phyloP scores from a whole-genome alignment of 805 yeast species.

The Lipomyces chichibuensis region DNA sequence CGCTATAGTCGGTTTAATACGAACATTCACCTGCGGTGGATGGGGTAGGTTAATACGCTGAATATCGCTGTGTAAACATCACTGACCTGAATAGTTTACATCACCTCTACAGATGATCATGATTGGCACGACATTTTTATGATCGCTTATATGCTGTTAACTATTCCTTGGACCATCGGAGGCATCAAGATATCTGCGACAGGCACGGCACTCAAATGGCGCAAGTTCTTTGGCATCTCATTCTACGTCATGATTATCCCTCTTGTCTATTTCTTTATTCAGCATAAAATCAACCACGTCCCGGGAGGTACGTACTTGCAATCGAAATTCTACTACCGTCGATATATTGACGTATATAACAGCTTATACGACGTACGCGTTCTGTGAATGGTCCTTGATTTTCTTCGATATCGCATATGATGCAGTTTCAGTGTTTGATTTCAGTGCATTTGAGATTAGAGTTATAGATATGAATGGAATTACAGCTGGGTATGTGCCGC shows the following conservation, averaged over 20 bases:
- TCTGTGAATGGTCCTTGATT: slow-evolving; percentile 90
- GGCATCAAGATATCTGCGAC: slow-evolving; percentile 58
- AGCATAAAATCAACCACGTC: slow-evolving; percentile 82
- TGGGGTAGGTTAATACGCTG: slow-evolving; percentile 54
- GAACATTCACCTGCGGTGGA: slow-evolving; percentile 96
- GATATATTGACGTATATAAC: not conserved
- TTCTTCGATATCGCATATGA: slow-evolving; percentile 84
- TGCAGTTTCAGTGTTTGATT: slow-evolving; percentile 73
- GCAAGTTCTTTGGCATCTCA: slow-evolving; percentile 56
- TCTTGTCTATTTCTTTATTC: slow-evolving; percentile 83
- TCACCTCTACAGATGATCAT: slow-evolving; percentile 95
- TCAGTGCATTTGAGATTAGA: slow-evolving; percentile 59
- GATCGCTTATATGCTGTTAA: slow-evolving; percentile 85
- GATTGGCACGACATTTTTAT: slow-evolving; percentile 94
- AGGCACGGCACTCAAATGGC: slow-evolving; percentile 51
- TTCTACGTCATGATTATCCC: slow-evolving; percentile 81
- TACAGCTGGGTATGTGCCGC: slow-evolving; percentile 37
- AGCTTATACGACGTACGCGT: slow-evolving; percentile 92
- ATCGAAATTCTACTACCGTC: not conserved
- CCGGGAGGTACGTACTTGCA: slow-evolving; percentile 57
- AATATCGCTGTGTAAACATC: not conserved
- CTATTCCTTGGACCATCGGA: slow-evolving; percentile 86
- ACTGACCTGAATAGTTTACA: slow-evolving; percentile 58
- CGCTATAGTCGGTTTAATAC: slow-evolving; percentile 64
- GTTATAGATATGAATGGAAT: slow-evolving; percentile 43